Percentiles rank a stretch among this genome's conserved stretches.
Conservation (phyloP, 2,329 filamentous ascomycete species). For the Trichoderma aggressivum region DNA sequence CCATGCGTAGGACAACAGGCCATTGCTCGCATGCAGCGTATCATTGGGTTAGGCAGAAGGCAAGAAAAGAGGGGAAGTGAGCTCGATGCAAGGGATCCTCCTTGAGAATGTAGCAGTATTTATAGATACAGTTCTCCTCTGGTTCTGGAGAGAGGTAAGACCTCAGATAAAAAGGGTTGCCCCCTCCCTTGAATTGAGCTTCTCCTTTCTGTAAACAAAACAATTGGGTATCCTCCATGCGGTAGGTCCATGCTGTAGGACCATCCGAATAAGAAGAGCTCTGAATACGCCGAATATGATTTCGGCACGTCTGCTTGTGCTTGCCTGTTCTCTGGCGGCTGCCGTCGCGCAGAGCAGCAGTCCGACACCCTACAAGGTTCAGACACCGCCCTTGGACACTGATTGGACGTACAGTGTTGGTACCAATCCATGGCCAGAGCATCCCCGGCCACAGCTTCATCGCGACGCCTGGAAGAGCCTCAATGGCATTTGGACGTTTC, state of each 20-base stretch:
- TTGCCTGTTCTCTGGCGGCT: not conserved
- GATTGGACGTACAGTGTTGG: constrained; percentile 52
- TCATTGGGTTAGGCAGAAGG: not conserved
- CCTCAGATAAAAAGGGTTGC: not conserved
- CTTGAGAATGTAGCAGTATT: not conserved
- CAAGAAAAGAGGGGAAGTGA: constrained; percentile 1
- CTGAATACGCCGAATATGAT: not conserved
- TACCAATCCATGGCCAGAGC: constrained; percentile 54
- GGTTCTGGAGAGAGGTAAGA: not conserved
- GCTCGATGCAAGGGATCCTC: not conserved
- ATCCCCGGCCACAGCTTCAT: constrained; percentile 55
- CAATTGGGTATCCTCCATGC: not conserved
- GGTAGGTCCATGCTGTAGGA: not conserved
- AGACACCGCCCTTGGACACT: constrained; percentile 45
- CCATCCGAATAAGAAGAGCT: not conserved
- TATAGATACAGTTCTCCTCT: not conserved
- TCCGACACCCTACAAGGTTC: constrained; percentile 33
- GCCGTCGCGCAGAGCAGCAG: not conserved
- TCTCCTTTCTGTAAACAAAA: not conserved
- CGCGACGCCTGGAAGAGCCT: constrained; percentile 53
- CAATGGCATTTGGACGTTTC: constrained; percentile 58
- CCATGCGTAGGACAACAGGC: not conserved
- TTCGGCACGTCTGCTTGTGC: not conserved
- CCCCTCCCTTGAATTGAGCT: not conserved
- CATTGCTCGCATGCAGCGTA: constrained; percentile 11